A percentile compares a stretch with the other conserved stretches of the same genome.
These are phyloP conservation scores for Ogataea populi-albae DNA, from an alignment of 805 yeast species.

Conservation along the genomic window DNA sequence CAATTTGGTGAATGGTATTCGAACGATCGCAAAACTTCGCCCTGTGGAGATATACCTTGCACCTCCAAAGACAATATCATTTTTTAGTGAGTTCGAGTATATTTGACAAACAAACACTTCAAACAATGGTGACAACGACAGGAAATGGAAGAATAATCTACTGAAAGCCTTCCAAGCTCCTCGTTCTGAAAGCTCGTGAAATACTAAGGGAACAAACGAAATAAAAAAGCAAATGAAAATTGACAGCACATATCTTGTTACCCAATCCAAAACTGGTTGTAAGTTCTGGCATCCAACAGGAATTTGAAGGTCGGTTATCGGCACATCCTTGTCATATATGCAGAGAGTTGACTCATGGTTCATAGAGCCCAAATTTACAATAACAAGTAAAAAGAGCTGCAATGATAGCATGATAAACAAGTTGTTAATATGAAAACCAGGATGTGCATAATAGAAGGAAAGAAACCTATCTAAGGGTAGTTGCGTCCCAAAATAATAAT, in stretches of 20 bases:
- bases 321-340: slow-evolving; percentile 58
- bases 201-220: slow-evolving; percentile 80
- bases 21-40: slow-evolving; percentile 85
- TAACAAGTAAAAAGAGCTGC: slow-evolving; percentile 78
- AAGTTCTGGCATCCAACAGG: slow-evolving; percentile 88
- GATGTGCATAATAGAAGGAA: slow-evolving; percentile 94
- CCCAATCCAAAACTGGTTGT: slow-evolving; percentile 87
- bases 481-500: slow-evolving; percentile 85
- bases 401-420: slow-evolving; percentile 82
- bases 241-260: slow-evolving; percentile 80
- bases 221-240: slow-evolving; percentile 92
- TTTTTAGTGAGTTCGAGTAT: slow-evolving; percentile 72
- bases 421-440: slow-evolving; percentile 93
- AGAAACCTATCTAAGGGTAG: slow-evolving; percentile 85
- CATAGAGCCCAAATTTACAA: slow-evolving; percentile 77
- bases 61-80: slow-evolving; percentile 84
- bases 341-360: slow-evolving; percentile 71
- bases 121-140: slow-evolving; percentile 84
- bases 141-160: slow-evolving; percentile 70
- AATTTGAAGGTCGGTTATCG: slow-evolving; percentile 66
- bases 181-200: slow-evolving; percentile 85
- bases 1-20: slow-evolving; percentile 67
- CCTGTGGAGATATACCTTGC: slow-evolving; percentile 93
- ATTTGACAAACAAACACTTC: slow-evolving; percentile 96
- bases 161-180: slow-evolving; percentile 73